Conservation (phyloP, 2,329 filamentous ascomycete species). For the Fusarium euwallaceae region DNA sequence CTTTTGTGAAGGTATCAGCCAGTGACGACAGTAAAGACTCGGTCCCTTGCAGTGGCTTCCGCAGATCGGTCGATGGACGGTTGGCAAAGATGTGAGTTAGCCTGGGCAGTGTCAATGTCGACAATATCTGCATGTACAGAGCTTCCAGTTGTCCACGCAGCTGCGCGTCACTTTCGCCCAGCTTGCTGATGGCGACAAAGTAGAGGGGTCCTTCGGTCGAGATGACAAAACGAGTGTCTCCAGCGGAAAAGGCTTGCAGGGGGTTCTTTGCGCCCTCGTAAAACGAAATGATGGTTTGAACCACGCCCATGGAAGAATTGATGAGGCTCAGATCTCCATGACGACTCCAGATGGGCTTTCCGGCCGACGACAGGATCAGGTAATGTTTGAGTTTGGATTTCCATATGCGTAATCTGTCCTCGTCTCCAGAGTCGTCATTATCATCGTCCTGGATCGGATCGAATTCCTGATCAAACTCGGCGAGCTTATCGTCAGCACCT, state of each 20-base stretch:
- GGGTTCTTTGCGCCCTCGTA: constrained; percentile 85
- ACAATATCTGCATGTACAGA: constrained; percentile 97
- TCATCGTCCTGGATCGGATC: constrained; percentile 74
- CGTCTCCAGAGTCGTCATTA: constrained; percentile 60
- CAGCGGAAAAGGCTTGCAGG: constrained; percentile 88
- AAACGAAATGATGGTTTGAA: constrained; percentile 98
- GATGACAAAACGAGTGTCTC: constrained; percentile 86
- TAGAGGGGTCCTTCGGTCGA: constrained; percentile 88
- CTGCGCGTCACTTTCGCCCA: constrained; percentile 93
- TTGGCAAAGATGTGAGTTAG: constrained; percentile 89
- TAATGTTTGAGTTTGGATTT: constrained; percentile 97
- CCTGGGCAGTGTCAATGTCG: constrained; percentile 90
- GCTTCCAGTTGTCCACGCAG: constrained; percentile 90
- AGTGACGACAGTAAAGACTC: constrained; percentile 91
- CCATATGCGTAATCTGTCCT: constrained; percentile 79
- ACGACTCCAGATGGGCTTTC: constrained; percentile 96
- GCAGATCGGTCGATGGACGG: constrained; percentile 92
- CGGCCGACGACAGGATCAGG: constrained; percentile 93
- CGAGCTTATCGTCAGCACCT: constrained; percentile 65
- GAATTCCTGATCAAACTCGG: constrained; percentile 83
- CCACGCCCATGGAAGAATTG: constrained; percentile 93
- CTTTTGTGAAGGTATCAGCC: constrained; percentile 93
- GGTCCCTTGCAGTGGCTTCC: constrained; percentile 90
- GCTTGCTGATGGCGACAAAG: constrained; percentile 90
- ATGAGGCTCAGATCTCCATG: constrained; percentile 92